Evolutionary conservation across 2,329 filamentous ascomycete species (phyloP).

Genomic region (Trichoderma arundinaceum): DNA sequence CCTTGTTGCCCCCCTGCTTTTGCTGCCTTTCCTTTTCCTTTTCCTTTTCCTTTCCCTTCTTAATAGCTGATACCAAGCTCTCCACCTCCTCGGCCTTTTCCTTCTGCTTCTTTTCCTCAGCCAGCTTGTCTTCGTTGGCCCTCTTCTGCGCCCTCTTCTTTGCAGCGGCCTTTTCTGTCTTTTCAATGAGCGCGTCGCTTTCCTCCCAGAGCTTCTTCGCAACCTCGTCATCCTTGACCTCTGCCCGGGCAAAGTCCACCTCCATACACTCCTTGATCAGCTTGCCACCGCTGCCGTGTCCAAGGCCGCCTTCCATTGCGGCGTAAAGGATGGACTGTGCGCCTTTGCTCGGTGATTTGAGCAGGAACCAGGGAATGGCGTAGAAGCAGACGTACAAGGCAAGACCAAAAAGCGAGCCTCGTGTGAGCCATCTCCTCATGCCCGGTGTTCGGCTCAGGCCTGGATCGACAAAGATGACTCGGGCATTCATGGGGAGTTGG

Average conservation of each 20-base stretch:
- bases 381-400: slow-evolving; percentile 78
- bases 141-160: slow-evolving; percentile 53
- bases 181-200: slow-evolving; percentile 82
- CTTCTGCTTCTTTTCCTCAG: slow-evolving; percentile 51
- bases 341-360: slow-evolving; percentile 84
- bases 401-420: slow-evolving; percentile 82
- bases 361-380: slow-evolving; percentile 80
- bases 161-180: slow-evolving; percentile 79
- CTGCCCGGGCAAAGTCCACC: slow-evolving; percentile 71
- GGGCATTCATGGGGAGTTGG: slow-evolving; percentile 77
- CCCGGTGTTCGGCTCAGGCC: slow-evolving; percentile 85
- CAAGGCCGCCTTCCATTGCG: slow-evolving; percentile 78
- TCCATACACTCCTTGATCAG: slow-evolving; percentile 89
- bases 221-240: slow-evolving; percentile 77
- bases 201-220: slow-evolving; percentile 90
- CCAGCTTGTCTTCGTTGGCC: slow-evolving; percentile 45
- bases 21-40: slow-evolving; percentile 30
- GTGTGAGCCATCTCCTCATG: slow-evolving; percentile 83
- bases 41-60: slow-evolving; percentile 32
- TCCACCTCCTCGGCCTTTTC: slow-evolving; percentile 40
- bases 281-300: slow-evolving; percentile 68
- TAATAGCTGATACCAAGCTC: slow-evolving; percentile 29
- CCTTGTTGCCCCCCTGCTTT: slow-evolving; percentile 23
- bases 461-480: slow-evolving; percentile 86
- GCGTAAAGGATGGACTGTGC: slow-evolving; percentile 87